Evolutionary conservation across 2,329 filamentous ascomycete genomes (phyloP).

Genomic region (Emericellopsis cladophorae): DNA sequence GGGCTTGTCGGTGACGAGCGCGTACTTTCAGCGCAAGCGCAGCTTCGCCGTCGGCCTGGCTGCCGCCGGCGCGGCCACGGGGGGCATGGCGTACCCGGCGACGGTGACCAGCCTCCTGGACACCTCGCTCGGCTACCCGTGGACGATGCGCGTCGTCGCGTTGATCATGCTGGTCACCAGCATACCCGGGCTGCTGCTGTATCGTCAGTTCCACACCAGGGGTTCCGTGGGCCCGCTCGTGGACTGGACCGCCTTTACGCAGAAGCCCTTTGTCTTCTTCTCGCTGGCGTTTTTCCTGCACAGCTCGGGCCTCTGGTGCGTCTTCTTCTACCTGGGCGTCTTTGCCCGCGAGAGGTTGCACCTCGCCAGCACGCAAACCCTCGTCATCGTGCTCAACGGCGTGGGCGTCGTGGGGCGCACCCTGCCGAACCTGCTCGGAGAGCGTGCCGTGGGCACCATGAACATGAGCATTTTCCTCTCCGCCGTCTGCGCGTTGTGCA

Average conservation of each 20-base stretch:
- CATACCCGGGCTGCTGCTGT: constrained; percentile 13
- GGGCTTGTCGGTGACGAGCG: constrained; percentile 15
- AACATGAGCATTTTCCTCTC: constrained; percentile 44
- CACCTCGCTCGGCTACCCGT: constrained; percentile 12
- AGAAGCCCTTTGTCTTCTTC: constrained; percentile 22
- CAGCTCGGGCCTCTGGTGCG: constrained; percentile 24
- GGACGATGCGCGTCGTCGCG: constrained; percentile 13
- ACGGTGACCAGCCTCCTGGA: constrained; percentile 9
- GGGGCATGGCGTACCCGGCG: constrained; percentile 20
- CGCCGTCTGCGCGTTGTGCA: constrained; percentile 24
- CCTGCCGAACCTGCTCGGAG: constrained; percentile 44
- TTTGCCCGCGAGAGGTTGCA: constrained; percentile 23
- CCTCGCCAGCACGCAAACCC: constrained; percentile 38
- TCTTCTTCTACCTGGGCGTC: constrained; percentile 35
- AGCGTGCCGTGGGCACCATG: constrained; percentile 38
- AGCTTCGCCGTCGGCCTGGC: constrained; percentile 19
- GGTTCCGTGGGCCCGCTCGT: constrained; percentile 25
- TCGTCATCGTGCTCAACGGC: constrained; percentile 54
- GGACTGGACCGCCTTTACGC: constrained; percentile 28
- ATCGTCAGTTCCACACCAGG: constrained; percentile 25
- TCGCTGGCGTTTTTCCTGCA: constrained; percentile 18
- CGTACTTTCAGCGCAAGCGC: constrained; percentile 16
- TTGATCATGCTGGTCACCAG: constrained; percentile 19
- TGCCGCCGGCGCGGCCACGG: constrained; percentile 16
- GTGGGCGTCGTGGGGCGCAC: constrained; percentile 45